These are phyloP conservation scores for Stephania cephalantha DNA, from an alignment of 164 flowering plant species.

Conservation along the genomic window DNA sequence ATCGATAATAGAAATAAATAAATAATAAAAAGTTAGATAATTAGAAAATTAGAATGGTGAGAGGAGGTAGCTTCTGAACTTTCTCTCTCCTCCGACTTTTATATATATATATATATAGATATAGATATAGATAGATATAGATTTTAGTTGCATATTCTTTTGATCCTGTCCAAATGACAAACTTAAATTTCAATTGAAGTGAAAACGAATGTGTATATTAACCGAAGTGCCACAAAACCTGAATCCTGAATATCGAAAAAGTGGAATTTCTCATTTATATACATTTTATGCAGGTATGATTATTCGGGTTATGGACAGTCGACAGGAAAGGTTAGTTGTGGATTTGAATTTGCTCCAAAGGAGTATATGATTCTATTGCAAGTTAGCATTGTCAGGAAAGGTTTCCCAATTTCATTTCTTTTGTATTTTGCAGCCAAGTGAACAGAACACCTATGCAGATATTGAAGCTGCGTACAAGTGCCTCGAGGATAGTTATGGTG, in stretches of 20 bases:
- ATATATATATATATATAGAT: too few species aligned
- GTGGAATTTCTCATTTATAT: conserved; percentile 1
- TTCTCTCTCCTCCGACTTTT: too few species aligned
- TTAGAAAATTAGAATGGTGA: too few species aligned
- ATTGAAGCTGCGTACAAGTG: conserved; percentile 90
- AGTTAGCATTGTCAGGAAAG: not conserved
- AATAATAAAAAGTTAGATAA: too few species aligned
- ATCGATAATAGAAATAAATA: too few species aligned
- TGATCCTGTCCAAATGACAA: not conserved
- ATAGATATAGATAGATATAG: too few species aligned
- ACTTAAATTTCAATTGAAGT: not conserved
- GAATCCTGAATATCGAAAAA: not conserved
- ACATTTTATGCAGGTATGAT: conserved; percentile 61
- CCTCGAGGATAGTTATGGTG: conserved; percentile 77
- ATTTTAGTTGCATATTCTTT: not conserved
- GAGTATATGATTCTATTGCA: not conserved
- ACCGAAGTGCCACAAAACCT: not conserved
- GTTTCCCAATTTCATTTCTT: conserved; percentile 1
- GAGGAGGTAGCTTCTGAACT: too few species aligned
- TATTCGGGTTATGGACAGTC: conserved; percentile 93
- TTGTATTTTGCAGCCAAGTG: conserved; percentile 62
- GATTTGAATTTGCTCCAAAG: conserved; percentile 5
- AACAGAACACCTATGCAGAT: conserved; percentile 89
- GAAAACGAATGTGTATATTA: not conserved
- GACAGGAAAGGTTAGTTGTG: conserved; percentile 65